phyloP scores from a whole-genome alignment of 805 yeast genomes.

The Yarrowia sp. region DNA sequence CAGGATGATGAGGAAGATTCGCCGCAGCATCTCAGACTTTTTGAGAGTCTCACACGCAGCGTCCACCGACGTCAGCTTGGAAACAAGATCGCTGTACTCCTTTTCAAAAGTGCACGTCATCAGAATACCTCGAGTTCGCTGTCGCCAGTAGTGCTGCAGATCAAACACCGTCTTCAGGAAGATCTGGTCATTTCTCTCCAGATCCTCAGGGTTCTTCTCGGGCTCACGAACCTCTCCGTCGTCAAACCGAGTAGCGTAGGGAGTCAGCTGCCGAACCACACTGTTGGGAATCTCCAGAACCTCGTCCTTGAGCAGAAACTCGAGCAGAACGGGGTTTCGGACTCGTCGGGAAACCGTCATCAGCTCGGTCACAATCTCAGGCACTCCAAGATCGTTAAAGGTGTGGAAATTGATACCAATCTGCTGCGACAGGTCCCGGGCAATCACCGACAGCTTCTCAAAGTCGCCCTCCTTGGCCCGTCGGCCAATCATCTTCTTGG shows the following conservation, averaged over 20 bases:
- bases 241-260: constrained; percentile 74
- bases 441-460: constrained; percentile 62
- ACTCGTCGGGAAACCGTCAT: constrained; percentile 73
- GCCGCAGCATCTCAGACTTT: constrained; percentile 62
- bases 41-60: constrained; percentile 65
- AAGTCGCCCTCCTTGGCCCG: constrained; percentile 40
- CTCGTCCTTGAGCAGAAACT: constrained; percentile 74
- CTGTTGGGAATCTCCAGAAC: constrained; percentile 71
- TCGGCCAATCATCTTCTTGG: constrained; percentile 45
- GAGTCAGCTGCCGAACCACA: constrained; percentile 67
- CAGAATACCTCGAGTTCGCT: constrained; percentile 79
- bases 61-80: constrained; percentile 66
- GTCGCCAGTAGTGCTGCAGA: constrained; percentile 84
- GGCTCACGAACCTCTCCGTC: constrained; percentile 39
- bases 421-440: constrained; percentile 87
- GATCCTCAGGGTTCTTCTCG: constrained; percentile 67
- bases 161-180: constrained; percentile 80
- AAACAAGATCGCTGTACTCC: constrained; percentile 69
- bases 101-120: constrained; percentile 67
- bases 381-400: constrained; percentile 59
- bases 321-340: constrained; percentile 66
- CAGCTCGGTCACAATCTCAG: constrained; percentile 64
- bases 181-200: constrained; percentile 83
- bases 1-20: constrained; percentile 76
- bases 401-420: constrained; percentile 90